These are phyloP conservation scores for Colletotrichum echinochloae DNA, from an alignment of 2,329 filamentous ascomycete genomes.

Conservation along the genomic window DNA sequence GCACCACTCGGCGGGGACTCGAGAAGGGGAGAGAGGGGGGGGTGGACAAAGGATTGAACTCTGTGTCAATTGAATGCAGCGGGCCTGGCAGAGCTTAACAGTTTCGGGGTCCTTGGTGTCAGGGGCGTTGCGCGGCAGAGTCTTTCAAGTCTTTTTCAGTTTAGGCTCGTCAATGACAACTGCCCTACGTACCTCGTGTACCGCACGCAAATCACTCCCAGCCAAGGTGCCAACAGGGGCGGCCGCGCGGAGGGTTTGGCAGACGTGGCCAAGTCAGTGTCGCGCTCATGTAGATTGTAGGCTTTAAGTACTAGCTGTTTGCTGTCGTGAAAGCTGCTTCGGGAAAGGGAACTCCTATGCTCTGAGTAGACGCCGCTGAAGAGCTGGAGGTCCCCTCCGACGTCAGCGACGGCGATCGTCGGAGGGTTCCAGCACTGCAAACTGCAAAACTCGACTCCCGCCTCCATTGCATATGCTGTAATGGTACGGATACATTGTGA, in stretches of 20 bases:
- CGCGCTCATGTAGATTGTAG: background rate
- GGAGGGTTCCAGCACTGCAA: background rate
- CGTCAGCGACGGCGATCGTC: conserved; percentile 32
- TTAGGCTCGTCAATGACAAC: background rate
- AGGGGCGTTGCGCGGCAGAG: background rate
- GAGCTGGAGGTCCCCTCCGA: background rate
- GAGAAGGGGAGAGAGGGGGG: no score
- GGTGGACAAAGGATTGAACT: background rate
- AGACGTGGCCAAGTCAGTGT: background rate
- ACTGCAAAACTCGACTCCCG: background rate
- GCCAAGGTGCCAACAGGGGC: background rate
- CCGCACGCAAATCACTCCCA: background rate
- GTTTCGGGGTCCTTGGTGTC: background rate
- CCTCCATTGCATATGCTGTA: no score
- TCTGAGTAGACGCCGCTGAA: background rate
- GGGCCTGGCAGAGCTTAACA: conserved; percentile 29
- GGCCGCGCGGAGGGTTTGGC: background rate
- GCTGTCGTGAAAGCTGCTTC: conserved; percentile 9
- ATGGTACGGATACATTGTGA: background rate
- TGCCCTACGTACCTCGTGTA: background rate
- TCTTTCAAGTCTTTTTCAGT: background rate
- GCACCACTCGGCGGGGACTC: background rate
- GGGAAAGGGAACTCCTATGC: conserved; percentile 10
- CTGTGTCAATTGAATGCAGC: conserved; percentile 34
- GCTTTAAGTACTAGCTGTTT: background rate